A percentile compares a stretch with the other conserved stretches of the same genome.
phyloP scores from a whole-genome alignment of 306 rosid genomes.

The Glycine latifolia region DNA sequence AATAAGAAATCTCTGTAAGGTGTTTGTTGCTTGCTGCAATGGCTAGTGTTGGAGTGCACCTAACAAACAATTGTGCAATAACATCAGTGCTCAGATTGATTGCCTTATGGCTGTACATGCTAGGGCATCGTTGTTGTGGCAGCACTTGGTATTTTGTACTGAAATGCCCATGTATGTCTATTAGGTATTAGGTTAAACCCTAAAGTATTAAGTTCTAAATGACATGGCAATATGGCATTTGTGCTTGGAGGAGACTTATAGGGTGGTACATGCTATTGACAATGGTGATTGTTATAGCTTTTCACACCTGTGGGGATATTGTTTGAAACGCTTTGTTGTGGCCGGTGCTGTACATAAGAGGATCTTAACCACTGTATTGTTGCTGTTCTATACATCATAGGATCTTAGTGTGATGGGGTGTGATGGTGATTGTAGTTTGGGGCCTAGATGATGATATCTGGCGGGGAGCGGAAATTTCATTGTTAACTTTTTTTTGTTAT shows the following conservation, averaged over 20 bases:
- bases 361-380: not conserved
- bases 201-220: not conserved
- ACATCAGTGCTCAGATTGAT: not conserved
- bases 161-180: not conserved
- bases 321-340: not conserved
- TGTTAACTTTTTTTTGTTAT: not conserved
- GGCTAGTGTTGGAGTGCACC: not conserved
- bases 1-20: slow-evolving; percentile 18
- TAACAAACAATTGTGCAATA: slow-evolving; percentile 6
- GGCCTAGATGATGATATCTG: not conserved
- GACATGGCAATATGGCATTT: not conserved
- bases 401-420: not conserved
- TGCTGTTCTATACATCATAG: too few relatives aligned
- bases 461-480: slow-evolving; percentile 10
- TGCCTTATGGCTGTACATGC: not conserved
- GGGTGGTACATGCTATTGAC: not conserved
- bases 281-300: slow-evolving; percentile 12
- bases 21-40: slow-evolving; percentile 1
- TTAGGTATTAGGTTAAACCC: slow-evolving; percentile 3
- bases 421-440: not conserved
- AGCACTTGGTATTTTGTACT: not conserved
- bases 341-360: not conserved
- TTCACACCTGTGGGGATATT: not conserved
- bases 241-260: not conserved
- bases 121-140: not conserved